phyloP scores from a whole-genome alignment of 2,329 filamentous ascomycete genomes.

The Aspergillus pseudoglaucus region DNA sequence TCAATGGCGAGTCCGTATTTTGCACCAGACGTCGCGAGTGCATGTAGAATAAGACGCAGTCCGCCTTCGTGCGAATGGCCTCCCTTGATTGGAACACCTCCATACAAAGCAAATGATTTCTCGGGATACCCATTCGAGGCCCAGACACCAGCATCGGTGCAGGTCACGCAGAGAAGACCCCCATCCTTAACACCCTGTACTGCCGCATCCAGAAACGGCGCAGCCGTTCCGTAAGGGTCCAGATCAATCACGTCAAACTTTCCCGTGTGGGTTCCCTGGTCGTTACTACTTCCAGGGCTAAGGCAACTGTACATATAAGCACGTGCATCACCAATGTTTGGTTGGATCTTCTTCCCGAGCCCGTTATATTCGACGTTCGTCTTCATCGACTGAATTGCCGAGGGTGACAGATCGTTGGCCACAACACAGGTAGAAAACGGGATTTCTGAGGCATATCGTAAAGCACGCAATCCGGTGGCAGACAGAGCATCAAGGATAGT shows the following conservation, averaged over 20 bases:
- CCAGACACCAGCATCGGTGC: slow-evolving; percentile 92
- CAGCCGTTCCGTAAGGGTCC: slow-evolving; percentile 91
- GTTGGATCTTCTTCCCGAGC: slow-evolving; percentile 62
- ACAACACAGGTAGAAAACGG: slow-evolving; percentile 75
- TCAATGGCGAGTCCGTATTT: slow-evolving; percentile 85
- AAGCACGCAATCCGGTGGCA: slow-evolving; percentile 80
- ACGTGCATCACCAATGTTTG: slow-evolving; percentile 75
- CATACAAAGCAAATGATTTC: slow-evolving; percentile 91
- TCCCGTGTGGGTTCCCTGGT: slow-evolving; percentile 32
- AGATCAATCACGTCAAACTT: slow-evolving; percentile 93
- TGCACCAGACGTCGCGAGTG: slow-evolving; percentile 71
- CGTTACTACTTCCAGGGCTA: slow-evolving; percentile 36
- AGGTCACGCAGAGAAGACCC: slow-evolving; percentile 88
- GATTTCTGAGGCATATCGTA: slow-evolving; percentile 87
- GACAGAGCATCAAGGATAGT: slow-evolving; percentile 93
- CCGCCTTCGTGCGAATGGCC: slow-evolving; percentile 83
- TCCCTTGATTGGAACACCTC: slow-evolving; percentile 79
- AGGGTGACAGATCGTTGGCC: slow-evolving; percentile 78
- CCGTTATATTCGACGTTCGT: slow-evolving; percentile 80
- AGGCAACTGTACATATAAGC: slow-evolving; percentile 80
- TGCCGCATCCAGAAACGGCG: slow-evolving; percentile 85
- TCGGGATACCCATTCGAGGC: slow-evolving; percentile 91
- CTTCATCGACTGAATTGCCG: slow-evolving; percentile 72
- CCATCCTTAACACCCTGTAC: slow-evolving; percentile 82
- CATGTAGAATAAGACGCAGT: slow-evolving; percentile 75